Conservation (phyloP, 108 stramenopile genomes). For the Mayamaea pseudoterrestris region DNA sequence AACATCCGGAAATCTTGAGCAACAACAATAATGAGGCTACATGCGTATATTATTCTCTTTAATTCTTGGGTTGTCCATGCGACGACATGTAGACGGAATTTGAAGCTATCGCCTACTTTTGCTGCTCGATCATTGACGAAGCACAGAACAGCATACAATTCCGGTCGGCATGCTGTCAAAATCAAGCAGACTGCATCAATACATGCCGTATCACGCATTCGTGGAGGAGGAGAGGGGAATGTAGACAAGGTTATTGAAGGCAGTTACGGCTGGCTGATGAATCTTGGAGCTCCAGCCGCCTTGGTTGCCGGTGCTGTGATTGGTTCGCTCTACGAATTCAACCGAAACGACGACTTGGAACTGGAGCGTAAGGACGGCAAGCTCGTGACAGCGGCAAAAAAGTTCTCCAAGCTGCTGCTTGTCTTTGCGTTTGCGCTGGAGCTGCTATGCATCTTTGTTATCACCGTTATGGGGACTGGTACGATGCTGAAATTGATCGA, state of each 20-base stretch:
- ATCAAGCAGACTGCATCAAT: too few relatives aligned
- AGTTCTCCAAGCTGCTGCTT: conserved; percentile 9
- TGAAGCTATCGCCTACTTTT: background rate
- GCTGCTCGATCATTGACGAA: too few relatives aligned
- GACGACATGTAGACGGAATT: background rate
- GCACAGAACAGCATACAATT: background rate
- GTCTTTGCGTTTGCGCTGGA: conserved; percentile 15
- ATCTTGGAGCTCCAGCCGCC: conserved; percentile 24
- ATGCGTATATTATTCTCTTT: background rate
- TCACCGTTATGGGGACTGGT: conserved; percentile 8
- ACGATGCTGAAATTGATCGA: too few relatives aligned
- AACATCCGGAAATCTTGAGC: background rate
- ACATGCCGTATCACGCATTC: background rate
- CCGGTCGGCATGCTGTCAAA: too few relatives aligned
- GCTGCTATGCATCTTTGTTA: conserved; percentile 18
- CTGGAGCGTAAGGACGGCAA: conserved; percentile 2
- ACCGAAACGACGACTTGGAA: conserved; percentile 3
- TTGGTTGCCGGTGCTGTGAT: conserved; percentile 32
- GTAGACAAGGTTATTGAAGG: background rate
- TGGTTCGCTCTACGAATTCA: conserved; percentile 12
- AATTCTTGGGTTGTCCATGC: too few relatives aligned
- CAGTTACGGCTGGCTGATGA: conserved; percentile 13
- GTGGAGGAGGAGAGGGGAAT: background rate
- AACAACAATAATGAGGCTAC: background rate
- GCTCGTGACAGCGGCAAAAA: conserved; percentile 10